phyloP scores from a whole-genome alignment of 306 rosid genomes.

The Rubus parviflorus region DNA sequence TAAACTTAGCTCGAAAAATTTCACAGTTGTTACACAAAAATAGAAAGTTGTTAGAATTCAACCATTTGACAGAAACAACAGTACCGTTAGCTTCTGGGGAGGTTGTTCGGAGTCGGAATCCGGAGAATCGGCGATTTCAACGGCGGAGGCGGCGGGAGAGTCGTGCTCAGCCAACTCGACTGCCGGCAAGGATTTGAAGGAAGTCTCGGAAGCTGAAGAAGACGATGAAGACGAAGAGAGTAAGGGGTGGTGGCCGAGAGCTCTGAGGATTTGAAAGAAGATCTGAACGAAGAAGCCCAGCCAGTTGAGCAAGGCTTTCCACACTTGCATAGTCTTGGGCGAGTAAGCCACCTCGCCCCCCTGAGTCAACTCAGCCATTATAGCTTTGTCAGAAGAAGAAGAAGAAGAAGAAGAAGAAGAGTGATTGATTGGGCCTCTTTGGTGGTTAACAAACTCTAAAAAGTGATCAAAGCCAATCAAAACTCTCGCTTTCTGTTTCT shows the following conservation, averaged over 20 bases:
- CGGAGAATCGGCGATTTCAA: constrained; percentile 48
- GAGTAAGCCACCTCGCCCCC: constrained; percentile 59
- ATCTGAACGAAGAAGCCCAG: constrained; percentile 82
- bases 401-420: neutral
- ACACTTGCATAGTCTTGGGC: constrained; percentile 61
- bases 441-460: neutral
- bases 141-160: constrained; percentile 43
- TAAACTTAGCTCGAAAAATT: neutral
- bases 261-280: constrained; percentile 78
- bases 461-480: constrained; percentile 1
- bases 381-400: neutral
- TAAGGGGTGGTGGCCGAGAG: constrained; percentile 72
- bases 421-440: neutral
- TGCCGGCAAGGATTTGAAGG: constrained; percentile 79
- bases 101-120: constrained; percentile 31
- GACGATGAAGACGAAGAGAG: constrained; percentile 72
- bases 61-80: constrained; percentile 3
- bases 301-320: constrained; percentile 84
- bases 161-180: constrained; percentile 64
- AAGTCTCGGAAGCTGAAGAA: constrained; percentile 40
- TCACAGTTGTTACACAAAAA: neutral
- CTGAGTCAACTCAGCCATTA: constrained; percentile 97
- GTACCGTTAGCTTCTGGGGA: constrained; percentile 65
- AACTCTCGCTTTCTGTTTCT: constrained; percentile 17
- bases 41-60: too few relatives aligned